Base-by-base conservation (phyloP, 306 rosid genomes). In the Vigna radiata region DNA sequence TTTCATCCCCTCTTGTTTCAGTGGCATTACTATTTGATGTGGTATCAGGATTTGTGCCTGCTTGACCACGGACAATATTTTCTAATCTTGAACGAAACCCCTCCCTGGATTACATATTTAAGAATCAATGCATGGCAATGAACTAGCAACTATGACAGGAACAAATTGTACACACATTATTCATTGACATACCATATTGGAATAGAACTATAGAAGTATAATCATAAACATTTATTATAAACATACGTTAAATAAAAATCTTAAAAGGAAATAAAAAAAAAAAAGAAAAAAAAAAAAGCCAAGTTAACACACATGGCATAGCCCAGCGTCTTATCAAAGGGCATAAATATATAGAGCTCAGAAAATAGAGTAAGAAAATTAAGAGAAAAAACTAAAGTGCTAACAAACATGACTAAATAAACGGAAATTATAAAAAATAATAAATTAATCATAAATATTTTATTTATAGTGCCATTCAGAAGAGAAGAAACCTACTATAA, bases 61-160 rank as follows among this genome's bases (percentile, higher is more conserved):
- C 89, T 81, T 92, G 99, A 76, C 92, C 96, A 78, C 94, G 99
- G 70, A 92, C 99, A 80, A 95, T 91, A 79, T 47, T 91, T 87
- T 96, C 99, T 82, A 93, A 88, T 81, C 91, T 91, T 75, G 90
- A 88, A 25, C 97, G 94, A 82, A 96, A 96, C 36, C 99, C 99
- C 58, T 96, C 97, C 96, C 99, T 96, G 77, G 65, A 63, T 63
- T 75, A 66, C 53, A 75, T 21, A 70, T 76, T 58, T 53, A 72
- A 41, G 29, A 48, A 71, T 87, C 79, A 85, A 70, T 65, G 61
- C 47, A 75, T 14, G 56, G 78, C 66, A 74, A 82, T 23, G 16
- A 82, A 83, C 63, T 53, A 63, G 72, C 43, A 80, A 46, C 16
- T n/a, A 68, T 44, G 53, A 78, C 70, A 81, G 15, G 44, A 36